A percentile compares a stretch with the other conserved stretches of the same genome.
Conservation (phyloP, 1,139 yeast genomes). For the Pichia sp. region DNA sequence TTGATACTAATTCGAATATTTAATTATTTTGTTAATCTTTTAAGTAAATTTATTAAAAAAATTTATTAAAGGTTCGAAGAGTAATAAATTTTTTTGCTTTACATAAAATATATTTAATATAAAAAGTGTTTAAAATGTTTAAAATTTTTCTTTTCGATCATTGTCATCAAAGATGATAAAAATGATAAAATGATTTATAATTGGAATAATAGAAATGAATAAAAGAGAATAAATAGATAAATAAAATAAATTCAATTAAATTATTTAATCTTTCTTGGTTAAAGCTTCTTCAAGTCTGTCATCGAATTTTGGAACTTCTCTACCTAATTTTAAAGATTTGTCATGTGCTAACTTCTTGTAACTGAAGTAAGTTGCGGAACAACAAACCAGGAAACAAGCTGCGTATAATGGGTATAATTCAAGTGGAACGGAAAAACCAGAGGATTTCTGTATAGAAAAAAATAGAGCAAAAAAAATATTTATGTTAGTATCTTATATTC, state of each 20-base stretch:
- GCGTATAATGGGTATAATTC: constrained; percentile 71
- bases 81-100: not conserved
- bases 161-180: no score
- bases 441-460: constrained; percentile 16
- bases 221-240: not conserved
- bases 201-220: not conserved
- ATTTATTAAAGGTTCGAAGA: not conserved
- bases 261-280: constrained; percentile 30
- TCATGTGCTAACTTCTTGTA: constrained; percentile 68
- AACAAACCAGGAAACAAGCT: constrained; percentile 59
- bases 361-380: constrained; percentile 62
- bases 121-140: no score
- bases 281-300: constrained; percentile 51
- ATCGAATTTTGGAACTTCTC: constrained; percentile 53
- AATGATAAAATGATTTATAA: no score
- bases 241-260: not conserved
- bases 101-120: no score
- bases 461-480: not conserved
- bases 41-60: not conserved
- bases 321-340: constrained; percentile 61
- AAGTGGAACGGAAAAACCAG: constrained; percentile 45
- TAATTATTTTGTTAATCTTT: no score
- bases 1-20: no score
- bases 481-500: no score
- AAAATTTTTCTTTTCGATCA: no score